Conservation (phyloP, 805 yeast genomes). For the Suhomyces vadensis region DNA sequence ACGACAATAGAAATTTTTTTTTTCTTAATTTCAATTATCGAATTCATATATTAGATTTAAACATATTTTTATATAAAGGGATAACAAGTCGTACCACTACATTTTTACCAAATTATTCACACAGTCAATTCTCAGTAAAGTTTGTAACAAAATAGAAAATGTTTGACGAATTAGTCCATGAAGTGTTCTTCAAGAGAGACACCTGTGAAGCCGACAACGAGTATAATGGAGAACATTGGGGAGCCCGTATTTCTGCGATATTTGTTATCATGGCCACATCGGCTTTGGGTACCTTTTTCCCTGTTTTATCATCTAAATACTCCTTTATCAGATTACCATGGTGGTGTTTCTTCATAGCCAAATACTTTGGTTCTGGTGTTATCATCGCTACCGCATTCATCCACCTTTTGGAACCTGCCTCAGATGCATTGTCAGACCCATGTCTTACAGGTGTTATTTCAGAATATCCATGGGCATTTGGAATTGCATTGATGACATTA, state of each 20-base stretch:
- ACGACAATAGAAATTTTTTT: not conserved
- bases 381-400: conserved; percentile 81
- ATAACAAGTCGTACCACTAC: no score
- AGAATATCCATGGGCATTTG: conserved; percentile 57
- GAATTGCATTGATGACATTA: conserved; percentile 50
- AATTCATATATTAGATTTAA: no score
- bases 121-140: not conserved
- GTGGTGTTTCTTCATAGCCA: conserved; percentile 65
- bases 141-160: conserved; percentile 2
- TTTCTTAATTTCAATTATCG: not conserved
- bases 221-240: conserved; percentile 43
- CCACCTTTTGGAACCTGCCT: conserved; percentile 71
- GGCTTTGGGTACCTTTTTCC: conserved; percentile 59
- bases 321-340: conserved; percentile 60
- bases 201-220: conserved; percentile 45
- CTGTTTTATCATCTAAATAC: conserved; percentile 58
- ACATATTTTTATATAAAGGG: no score
- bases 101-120: not conserved
- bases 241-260: conserved; percentile 59
- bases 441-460: conserved; percentile 65
- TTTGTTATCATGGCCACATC: conserved; percentile 61
- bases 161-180: conserved; percentile 9
- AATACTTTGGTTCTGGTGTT: conserved; percentile 82
- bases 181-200: conserved; percentile 24
- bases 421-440: conserved; percentile 51